Evolutionary conservation across 495 filamentous ascomycete species (phyloP).

Genomic region (Lentithecium fluviatile): DNA sequence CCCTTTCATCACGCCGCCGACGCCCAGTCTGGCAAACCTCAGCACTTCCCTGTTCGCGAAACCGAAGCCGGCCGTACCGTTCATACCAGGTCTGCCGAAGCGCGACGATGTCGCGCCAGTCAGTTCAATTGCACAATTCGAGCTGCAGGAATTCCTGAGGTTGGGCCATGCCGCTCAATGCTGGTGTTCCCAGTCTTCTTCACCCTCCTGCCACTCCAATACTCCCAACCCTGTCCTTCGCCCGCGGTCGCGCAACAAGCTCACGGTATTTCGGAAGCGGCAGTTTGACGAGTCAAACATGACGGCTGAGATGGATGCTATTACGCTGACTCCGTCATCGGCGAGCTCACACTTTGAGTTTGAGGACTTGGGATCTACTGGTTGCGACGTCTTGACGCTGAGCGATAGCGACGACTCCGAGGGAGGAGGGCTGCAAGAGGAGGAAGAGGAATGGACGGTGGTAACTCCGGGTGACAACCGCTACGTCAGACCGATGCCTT

Average conservation of each 20-base stretch:
- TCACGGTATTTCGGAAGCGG: neutral
- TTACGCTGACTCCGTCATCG: neutral
- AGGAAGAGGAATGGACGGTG: slow-evolving; percentile 15
- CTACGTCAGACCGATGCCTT: neutral
- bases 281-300: neutral
- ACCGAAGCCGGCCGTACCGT: too few relatives aligned
- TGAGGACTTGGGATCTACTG: neutral
- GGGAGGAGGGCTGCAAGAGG: too few relatives aligned
- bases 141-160: slow-evolving; percentile 33
- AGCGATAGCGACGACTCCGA: too few relatives aligned
- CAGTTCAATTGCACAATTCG: neutral
- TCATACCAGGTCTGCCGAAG: neutral
- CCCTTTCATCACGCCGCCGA: neutral
- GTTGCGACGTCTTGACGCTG: neutral
- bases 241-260: neutral
- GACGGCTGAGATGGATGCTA: neutral
- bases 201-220: too few relatives aligned
- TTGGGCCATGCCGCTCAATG: slow-evolving; percentile 34
- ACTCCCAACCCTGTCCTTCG: too few relatives aligned
- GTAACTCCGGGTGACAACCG: neutral
- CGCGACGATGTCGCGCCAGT: neutral
- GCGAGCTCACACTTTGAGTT: neutral
- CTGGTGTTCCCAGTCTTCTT: slow-evolving; percentile 24
- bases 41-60: too few relatives aligned
- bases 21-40: neutral